Percentiles rank a stretch among this genome's conserved stretches.
phyloP scores from a whole-genome alignment of 768 basidiomycete species.

The Amanita brunnescens region DNA sequence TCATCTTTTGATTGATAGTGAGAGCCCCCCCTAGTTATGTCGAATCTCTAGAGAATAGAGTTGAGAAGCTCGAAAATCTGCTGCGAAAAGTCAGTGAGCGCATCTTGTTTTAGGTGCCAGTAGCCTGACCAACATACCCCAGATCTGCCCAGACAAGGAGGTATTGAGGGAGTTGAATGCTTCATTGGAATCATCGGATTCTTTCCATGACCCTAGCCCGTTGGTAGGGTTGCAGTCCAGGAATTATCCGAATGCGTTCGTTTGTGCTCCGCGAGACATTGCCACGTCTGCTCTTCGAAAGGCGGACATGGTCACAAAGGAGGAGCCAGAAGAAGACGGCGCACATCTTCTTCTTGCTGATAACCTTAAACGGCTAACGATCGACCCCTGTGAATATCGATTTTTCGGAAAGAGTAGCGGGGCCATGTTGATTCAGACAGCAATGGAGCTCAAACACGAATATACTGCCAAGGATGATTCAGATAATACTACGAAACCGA shows the following conservation, averaged over 20 bases:
- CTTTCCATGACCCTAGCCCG: conserved; percentile 13
- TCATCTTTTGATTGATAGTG: background rate
- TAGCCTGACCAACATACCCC: background rate
- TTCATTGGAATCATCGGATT: conserved; percentile 18
- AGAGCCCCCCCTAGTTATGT: conserved; percentile 33
- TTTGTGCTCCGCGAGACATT: conserved; percentile 14
- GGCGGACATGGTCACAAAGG: conserved; percentile 14
- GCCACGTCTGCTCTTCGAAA: conserved; percentile 27
- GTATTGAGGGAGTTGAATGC: conserved; percentile 47
- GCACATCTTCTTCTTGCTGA: conserved; percentile 25
- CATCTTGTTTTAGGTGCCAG: background rate
- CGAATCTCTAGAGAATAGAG: conserved; percentile 50
- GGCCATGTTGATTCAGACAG: conserved; percentile 43
- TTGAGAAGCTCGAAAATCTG: conserved; percentile 57
- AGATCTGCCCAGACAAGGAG: conserved; percentile 62
- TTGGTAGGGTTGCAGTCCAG: conserved; percentile 8
- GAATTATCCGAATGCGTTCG: background rate
- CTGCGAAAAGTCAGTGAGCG: conserved; percentile 27
- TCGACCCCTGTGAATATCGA: conserved; percentile 28
- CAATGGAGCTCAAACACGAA: conserved; percentile 52
- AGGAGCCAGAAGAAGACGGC: conserved; percentile 28
- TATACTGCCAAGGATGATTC: conserved; percentile 31
- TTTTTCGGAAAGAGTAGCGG: conserved; percentile 54
- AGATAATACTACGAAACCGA: background rate
- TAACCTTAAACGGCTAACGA: conserved; percentile 23